Evolutionary conservation across 2,329 filamentous ascomycete genomes (phyloP), one percentile per base, ranked within the genome.

Genomic region (Colletotrichum echinochloae): DNA sequence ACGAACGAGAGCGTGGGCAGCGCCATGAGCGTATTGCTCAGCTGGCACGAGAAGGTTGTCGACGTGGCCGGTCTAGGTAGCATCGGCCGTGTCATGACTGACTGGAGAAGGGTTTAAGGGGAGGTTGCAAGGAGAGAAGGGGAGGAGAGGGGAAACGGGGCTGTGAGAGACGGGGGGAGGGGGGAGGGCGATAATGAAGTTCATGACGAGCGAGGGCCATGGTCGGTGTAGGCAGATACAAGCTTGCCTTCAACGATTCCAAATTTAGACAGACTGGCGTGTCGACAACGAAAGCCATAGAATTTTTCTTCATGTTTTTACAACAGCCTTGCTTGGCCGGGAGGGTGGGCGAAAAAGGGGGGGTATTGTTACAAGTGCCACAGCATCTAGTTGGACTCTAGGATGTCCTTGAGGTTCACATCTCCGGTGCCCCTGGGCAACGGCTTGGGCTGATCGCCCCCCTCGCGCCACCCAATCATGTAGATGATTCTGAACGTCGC

Each of bases 41-140:
- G 94, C 83, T 99, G 96, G 96, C 96, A 99, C 80, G 96, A 99
- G 86, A 99, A 98, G 88, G 89, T 98, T 73, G 94, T 98, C 5
- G 96, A 99, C 78, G 91, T 98, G 77, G 94, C 94, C 46, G 96
- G 96, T 30, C 86, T 94, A 75, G 96, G 96, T 54, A 94, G 93
- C 81, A 96, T 99, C 82, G 93, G 94, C 73, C 90, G 96, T 76
- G 94, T 94, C 74, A 98, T 99, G 95, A 96, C 94, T 51, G 96
- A 99, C 85, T 93, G 95, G 85, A 91, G 96, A 78, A 96, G 92
- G 76, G 95, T 97, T 76, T 97, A 84, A 85, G 75, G 18, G 52
- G 11, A 5, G 12, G 9, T 41, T 39, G 33, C n/a, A 26, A 18
- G 35, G 12, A 37, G 30, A 4, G 28, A 67, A 23, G 20, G 16